Conservation (phyloP, 78 protist species). For the Goniomonas avonlea region DNA sequence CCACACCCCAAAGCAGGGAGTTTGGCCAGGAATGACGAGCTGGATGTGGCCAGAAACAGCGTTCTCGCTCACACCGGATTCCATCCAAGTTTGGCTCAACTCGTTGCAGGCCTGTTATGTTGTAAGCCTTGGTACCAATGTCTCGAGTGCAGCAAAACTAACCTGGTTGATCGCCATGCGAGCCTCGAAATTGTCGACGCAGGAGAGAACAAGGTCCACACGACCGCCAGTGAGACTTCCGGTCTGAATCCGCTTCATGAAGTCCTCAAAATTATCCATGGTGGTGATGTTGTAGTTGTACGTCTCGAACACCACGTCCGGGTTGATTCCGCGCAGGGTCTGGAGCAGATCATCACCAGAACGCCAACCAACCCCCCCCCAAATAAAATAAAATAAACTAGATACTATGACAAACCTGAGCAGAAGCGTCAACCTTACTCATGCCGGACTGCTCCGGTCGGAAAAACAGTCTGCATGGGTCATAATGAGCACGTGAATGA, state of each 20-base stretch:
- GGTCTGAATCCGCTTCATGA: slow-evolving; percentile 40
- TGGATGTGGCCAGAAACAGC: slow-evolving; percentile 96
- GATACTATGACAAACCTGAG: neutral
- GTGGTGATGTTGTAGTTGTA: slow-evolving; percentile 80
- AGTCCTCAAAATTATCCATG: slow-evolving; percentile 63
- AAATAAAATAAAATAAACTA: neutral
- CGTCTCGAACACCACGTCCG: slow-evolving; percentile 77
- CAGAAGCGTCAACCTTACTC: slow-evolving; percentile 42
- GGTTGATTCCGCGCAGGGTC: slow-evolving; percentile 81
- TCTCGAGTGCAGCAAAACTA: neutral
- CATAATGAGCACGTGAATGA: neutral
- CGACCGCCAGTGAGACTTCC: slow-evolving; percentile 54
- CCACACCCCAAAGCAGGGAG: slow-evolving; percentile 67
- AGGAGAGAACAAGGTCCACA: slow-evolving; percentile 79
- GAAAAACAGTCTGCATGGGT: slow-evolving; percentile 71
- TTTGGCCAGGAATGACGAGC: slow-evolving; percentile 44
- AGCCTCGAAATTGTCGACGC: slow-evolving; percentile 95
- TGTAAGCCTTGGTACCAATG: too few relatives aligned
- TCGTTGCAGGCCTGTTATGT: slow-evolving; percentile 65
- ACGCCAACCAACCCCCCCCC: neutral
- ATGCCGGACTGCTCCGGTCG: slow-evolving; percentile 86
- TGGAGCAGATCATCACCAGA: too few relatives aligned
- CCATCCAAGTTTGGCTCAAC: slow-evolving; percentile 77
- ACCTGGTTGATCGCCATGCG: slow-evolving; percentile 56
- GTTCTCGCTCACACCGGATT: slow-evolving; percentile 92